Evolutionary conservation across 441 rosid species (phyloP), one percentile per base, ranked within the genome.

Genomic region (Hura crepitans): DNA sequence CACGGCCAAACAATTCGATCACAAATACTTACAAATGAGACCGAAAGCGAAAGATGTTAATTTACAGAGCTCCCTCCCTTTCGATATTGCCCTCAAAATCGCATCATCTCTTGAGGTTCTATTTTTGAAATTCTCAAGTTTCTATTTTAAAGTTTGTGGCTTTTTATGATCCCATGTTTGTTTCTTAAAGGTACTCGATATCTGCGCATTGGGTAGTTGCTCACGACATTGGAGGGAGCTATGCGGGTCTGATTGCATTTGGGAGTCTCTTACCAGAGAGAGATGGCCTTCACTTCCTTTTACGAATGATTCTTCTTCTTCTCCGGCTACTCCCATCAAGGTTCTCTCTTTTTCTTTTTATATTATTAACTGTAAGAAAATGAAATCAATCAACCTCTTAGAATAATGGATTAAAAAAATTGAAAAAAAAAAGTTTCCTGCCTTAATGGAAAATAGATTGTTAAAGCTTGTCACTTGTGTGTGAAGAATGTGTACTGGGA

Each of bases 151-250:
- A 14, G 0, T n/a, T 5, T 3, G n/a, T 30, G 50, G 23, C 10
- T 13, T 30, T 33, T 4, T 33, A 23, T 46, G 7, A 8, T 31
- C 39, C 17, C 0, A 2, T 62, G 33, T 73, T 22, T 66, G 37
- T 30, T 50, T 69, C 2, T 65, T 45, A 47, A 66, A 87, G 89
- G 84, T 72, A 15, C 27, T 56, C 23, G 89, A 84, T 72, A 57
- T 82, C 61, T 81, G 85, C 30, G 74, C 81, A 11, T 68, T 84
- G 78, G 83, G 84, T 15, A 45, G 85, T 60, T 85, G 88, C 75
- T 81, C 85, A 53, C 80, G 66, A 61, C 75, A 77, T 69, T 87
- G 86, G 88, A 82, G 84, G 72, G 79, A 80, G 51, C 35, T 79
- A 22, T 84, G 88, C 18, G 31, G 72, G 68, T 82, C 85, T 18